These are phyloP conservation scores for Dictyostelium intermedium DNA, from an alignment of 78 protist genomes.

Conservation along the genomic window DNA sequence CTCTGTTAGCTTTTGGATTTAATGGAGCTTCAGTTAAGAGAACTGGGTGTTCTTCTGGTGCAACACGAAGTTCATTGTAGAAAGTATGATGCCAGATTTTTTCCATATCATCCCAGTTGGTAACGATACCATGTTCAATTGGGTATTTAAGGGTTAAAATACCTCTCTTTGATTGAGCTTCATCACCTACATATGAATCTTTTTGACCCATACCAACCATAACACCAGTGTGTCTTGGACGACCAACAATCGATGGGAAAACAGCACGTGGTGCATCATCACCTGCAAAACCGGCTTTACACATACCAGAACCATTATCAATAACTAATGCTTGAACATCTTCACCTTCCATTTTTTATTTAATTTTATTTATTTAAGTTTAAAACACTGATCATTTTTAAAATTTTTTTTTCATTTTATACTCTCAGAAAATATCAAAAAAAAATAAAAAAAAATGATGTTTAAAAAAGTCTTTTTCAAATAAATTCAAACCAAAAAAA, in stretches of 20 bases:
- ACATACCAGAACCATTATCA: too few species aligned
- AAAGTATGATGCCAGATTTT: constrained; percentile 92
- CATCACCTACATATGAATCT: constrained; percentile 45
- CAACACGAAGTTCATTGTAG: constrained; percentile 87
- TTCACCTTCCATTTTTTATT: too few species aligned
- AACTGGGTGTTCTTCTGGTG: too few species aligned
- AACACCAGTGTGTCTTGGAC: constrained; percentile 88
- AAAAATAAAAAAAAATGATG: too few species aligned
- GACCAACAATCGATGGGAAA: constrained; percentile 92
- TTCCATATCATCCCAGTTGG: constrained; percentile 99
- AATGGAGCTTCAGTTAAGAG: background rate
- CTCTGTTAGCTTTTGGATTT: constrained; percentile 71
- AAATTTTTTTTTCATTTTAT: too few species aligned
- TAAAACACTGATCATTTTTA: too few species aligned
- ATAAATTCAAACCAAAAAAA: too few species aligned
- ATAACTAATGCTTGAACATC: too few species aligned
- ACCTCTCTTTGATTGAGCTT: constrained; percentile 64
- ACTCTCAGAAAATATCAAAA: too few species aligned
- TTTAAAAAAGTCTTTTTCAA: too few species aligned
- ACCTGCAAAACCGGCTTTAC: constrained; percentile 76
- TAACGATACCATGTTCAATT: constrained; percentile 85
- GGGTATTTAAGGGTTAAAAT: constrained; percentile 79
- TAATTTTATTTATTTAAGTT: too few species aligned
- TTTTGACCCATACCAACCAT: constrained; percentile 90
- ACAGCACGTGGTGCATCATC: constrained; percentile 93